Percentiles rank a stretch among this genome's conserved stretches.
These are phyloP conservation scores for Cystobasidiaceae sp. DNA, from an alignment of 1,284 basidiomycete genomes.

Conservation along the genomic window DNA sequence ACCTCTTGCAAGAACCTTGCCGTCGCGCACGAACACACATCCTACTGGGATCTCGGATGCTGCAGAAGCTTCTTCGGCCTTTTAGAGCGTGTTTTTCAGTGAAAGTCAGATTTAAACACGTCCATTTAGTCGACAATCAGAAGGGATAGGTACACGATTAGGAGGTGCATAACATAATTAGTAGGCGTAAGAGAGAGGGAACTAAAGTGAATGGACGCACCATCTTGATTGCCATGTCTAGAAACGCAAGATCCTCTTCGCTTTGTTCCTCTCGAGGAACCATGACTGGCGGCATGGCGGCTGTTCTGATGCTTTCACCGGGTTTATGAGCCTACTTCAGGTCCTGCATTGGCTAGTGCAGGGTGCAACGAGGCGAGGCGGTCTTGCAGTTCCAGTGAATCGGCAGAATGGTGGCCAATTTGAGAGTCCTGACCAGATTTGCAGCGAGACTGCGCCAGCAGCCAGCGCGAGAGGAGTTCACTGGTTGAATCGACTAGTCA, in stretches of 20 bases:
- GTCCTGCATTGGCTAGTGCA: too few species aligned
- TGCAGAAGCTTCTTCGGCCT: constrained; percentile 68
- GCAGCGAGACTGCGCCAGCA: too few species aligned
- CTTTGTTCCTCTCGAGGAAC: constrained; percentile 37
- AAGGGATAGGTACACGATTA: not conserved
- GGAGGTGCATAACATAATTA: not conserved
- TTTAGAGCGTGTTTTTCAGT: not conserved
- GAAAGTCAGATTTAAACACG: constrained; percentile 52
- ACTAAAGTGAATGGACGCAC: constrained; percentile 34
- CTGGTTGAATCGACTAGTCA: too few species aligned
- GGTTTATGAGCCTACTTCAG: too few species aligned
- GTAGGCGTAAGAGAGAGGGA: too few species aligned
- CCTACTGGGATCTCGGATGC: constrained; percentile 92
- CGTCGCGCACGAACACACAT: constrained; percentile 84
- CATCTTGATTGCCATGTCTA: constrained; percentile 43
- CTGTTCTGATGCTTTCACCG: not conserved
- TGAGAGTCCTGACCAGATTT: too few species aligned
- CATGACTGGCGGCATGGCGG: constrained; percentile 38
- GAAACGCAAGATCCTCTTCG: constrained; percentile 39
- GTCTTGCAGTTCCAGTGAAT: too few species aligned
- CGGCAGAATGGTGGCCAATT: too few species aligned
- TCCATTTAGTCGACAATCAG: not conserved
- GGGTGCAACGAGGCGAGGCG: too few species aligned
- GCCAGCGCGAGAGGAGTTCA: too few species aligned
- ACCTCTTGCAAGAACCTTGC: constrained; percentile 70